Evolutionary conservation across 1,284 basidiomycete species (phyloP).

Genomic region (Lignosus rhinocerotis): DNA sequence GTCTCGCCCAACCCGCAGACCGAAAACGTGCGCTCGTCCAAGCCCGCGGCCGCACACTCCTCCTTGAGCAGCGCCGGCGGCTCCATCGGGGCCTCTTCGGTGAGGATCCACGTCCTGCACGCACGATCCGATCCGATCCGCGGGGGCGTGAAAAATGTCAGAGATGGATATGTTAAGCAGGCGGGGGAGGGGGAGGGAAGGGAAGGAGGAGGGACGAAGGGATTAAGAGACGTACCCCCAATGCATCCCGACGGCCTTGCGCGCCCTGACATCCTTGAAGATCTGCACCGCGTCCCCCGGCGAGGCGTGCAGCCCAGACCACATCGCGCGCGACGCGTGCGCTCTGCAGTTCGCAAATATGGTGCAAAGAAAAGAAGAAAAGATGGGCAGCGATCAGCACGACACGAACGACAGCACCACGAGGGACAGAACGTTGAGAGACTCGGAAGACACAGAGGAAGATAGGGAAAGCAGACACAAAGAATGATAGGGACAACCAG

Average conservation of each 20-base stretch:
- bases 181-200: background rate
- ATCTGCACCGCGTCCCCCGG: constrained; percentile 66
- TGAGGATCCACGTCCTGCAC: constrained; percentile 53
- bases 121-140: no score
- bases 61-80: constrained; percentile 53
- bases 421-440: no score
- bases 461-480: no score
- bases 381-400: no score
- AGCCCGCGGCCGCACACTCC: constrained; percentile 50
- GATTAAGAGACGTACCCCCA: constrained; percentile 61
- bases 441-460: no score
- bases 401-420: no score
- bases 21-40: constrained; percentile 51
- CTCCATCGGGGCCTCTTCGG: constrained; percentile 57
- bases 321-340: constrained; percentile 57
- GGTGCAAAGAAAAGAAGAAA: no score
- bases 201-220: no score
- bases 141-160: no score
- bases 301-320: constrained; percentile 59
- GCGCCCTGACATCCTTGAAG: constrained; percentile 60
- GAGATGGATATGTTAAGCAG: constrained; percentile 7
- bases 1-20: constrained; percentile 62
- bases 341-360: constrained; percentile 47
- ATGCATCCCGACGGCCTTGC: constrained; percentile 67
- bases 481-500: no score